Evolutionary conservation across 306 rosid genomes (phyloP).

Genomic region (Cucurbita argyrosperma): DNA sequence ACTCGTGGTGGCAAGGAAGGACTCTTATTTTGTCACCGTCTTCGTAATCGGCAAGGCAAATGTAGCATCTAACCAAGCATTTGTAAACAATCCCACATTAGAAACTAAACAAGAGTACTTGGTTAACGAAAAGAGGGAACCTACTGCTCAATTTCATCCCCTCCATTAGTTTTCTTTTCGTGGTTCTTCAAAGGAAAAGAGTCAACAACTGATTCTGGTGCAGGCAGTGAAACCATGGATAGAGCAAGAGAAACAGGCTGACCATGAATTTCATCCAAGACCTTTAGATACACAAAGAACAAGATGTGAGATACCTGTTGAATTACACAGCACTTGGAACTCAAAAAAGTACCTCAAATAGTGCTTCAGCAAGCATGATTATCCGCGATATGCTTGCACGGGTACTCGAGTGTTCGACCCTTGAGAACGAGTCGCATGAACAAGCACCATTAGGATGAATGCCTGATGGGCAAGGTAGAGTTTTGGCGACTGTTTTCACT

Average conservation of each 20-base stretch:
- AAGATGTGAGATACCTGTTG: neutral
- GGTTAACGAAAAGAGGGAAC: slow-evolving; percentile 11
- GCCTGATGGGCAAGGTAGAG: slow-evolving; percentile 70
- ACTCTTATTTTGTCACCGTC: slow-evolving; percentile 86
- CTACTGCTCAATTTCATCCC: slow-evolving; percentile 59
- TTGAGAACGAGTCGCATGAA: slow-evolving; percentile 55
- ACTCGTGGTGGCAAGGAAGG: slow-evolving; percentile 89
- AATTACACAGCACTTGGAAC: neutral
- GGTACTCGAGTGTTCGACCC: slow-evolving; percentile 63
- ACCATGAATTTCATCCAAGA: slow-evolving; percentile 89
- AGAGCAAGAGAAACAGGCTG: slow-evolving; percentile 74
- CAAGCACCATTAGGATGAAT: slow-evolving; percentile 78
- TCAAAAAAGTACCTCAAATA: slow-evolving; percentile 46
- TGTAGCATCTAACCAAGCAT: slow-evolving; percentile 51
- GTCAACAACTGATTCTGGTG: slow-evolving; percentile 75
- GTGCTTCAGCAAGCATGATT: slow-evolving; percentile 92
- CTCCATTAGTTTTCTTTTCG: slow-evolving; percentile 30
- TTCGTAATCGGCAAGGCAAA: slow-evolving; percentile 91
- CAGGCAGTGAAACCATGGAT: slow-evolving; percentile 83
- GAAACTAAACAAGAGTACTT: neutral
- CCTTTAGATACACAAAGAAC: slow-evolving; percentile 30
- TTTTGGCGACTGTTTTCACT: slow-evolving; percentile 48
- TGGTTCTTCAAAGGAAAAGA: slow-evolving; percentile 77
- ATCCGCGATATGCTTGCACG: slow-evolving; percentile 94
- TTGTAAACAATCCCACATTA: neutral